Base-by-base conservation (phyloP, 1,284 basidiomycete species). In the Naganishia liquefaciens region DNA sequence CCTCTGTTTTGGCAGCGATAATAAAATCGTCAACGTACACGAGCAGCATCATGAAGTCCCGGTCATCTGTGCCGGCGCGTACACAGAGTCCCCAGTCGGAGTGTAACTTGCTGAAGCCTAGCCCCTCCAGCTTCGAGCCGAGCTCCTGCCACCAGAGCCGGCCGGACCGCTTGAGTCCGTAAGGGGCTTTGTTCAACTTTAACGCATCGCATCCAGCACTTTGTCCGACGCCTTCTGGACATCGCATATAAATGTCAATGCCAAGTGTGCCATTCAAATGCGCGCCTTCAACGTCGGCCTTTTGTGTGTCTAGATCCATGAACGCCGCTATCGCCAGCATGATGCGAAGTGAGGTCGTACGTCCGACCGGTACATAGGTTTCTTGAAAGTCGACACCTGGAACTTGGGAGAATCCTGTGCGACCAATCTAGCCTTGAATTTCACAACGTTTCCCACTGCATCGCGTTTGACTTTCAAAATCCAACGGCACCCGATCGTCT, bases 201-300 rank as follows among this genome's bases (percentile, higher is more conserved):
- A 47, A 11, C 21, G 46, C 11, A 3, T 21, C 25, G n/a, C 17
- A 47, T 6, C 46, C 46, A 1, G 17, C 1, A 1, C 11, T 47
- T 3, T n/a, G 46, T 3, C 1, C 1, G 19, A 47, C 21, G 1
- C 46, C 21, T 25, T 47, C 46, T 6, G 78, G 78, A 1, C 68
- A 69, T 5, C 68, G 46, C 68, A 81, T 73, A 68, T 77, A 80
- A 37, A 82, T 71, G 1, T 74, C 71, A 50, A 82, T 79, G 0
- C 80, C 73, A 0, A 85, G 74, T 0, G 72, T 42, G 0, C 80
- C 80, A 68, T 82, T 79, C 0, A 83, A 73, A 68, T 80, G 85
- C 0, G 83, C 82, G 0, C 78, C 82, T 42, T 82, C 81, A 50
- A 85, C 73, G 65, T 86, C 81, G 2, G 82, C 71, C 47, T 82